Evolutionary conservation across 2,329 filamentous ascomycete species (phyloP), one percentile per base, ranked within the genome.

Genomic region (Aspergillus aculeatinus): DNA sequence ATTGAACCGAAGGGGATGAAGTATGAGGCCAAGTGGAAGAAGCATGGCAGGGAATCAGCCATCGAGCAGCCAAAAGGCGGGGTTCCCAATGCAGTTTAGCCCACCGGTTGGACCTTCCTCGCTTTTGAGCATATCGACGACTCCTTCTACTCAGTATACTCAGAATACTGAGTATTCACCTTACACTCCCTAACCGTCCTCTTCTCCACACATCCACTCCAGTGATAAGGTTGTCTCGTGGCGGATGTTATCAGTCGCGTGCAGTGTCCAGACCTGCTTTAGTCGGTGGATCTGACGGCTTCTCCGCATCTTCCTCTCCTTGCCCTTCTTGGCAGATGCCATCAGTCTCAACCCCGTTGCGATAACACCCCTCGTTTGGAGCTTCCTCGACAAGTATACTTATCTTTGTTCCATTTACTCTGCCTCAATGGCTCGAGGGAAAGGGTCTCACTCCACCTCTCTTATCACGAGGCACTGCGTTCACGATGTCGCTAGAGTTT

Each of bases 351-450:
- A n/a, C 4, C 16, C 25, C 27, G 42, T 44, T n/a, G 11, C 31
- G 53, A 55, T 55, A 55, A 48, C 25, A 25, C 19, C 35, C 39
- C 25, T 64, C 66, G 65, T 60, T 66, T 67, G 59, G 62, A 65
- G 49, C 63, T 67, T 67, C 64, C 65, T 51, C 23, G 25, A 48
- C 53, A 55, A 39, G 55, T 54, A 60, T 60, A 55, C 52, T 35
- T 44, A 51, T 50, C 23, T 27, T 31, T 50, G n/a, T 9, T 16
- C 44, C 25, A 9, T 31, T 52, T 3, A 23, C 33, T 35, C 14
- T 62, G 55, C 55, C 57, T 57, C 57, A 27, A 49, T 57, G 48
- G 39, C 48, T 14, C 21, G 7, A 21, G 21, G n/a, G 23, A 31
- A 35, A 11, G 21, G 19, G 31, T 29, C 31, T 19, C 23, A 29